phyloP scores from a whole-genome alignment of 1,284 basidiomycete genomes.

The Singerocomus inundabilis region DNA sequence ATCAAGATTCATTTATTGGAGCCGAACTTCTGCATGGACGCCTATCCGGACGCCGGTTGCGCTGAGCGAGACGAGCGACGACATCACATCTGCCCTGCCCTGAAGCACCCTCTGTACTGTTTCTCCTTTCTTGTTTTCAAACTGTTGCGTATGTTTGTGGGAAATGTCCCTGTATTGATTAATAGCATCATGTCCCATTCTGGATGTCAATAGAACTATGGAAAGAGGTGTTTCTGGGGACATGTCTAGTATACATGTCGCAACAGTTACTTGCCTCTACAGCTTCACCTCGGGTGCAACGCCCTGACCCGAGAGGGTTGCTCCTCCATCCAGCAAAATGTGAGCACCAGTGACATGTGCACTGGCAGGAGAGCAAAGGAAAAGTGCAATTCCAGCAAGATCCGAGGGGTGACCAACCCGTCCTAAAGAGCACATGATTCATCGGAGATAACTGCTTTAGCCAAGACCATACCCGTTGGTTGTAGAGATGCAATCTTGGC shows the following conservation, averaged over 20 bases:
- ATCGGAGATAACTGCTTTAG: background rate
- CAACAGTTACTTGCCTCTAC: constrained; percentile 20
- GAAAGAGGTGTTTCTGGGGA: background rate
- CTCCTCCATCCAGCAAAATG: constrained; percentile 67
- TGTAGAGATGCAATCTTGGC: constrained; percentile 51
- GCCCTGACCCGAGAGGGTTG: constrained; percentile 20
- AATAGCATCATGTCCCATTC: background rate
- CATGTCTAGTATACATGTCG: background rate
- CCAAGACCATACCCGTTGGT: constrained; percentile 53
- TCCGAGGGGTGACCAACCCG: constrained; percentile 70
- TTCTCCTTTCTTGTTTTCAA: background rate
- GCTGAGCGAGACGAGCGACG: constrained; percentile 19
- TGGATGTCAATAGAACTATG: background rate
- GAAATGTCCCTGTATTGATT: constrained; percentile 3
- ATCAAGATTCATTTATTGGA: constrained; percentile 46
- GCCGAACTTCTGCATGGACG: constrained; percentile 21
- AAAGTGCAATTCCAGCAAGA: constrained; percentile 73
- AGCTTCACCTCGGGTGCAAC: constrained; percentile 42
- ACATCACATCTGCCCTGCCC: constrained; percentile 1
- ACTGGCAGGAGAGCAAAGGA: constrained; percentile 69
- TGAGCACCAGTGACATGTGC: constrained; percentile 75
- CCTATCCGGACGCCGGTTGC: constrained; percentile 6
- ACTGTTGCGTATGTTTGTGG: background rate
- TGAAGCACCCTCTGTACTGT: constrained; percentile 8
- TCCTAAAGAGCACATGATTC: constrained; percentile 39